A percentile compares a stretch with the other conserved stretches of the same genome.
Evolutionary conservation across 1,139 yeast genomes (phyloP).

Genomic region (Arxiozyma slooffiae): DNA sequence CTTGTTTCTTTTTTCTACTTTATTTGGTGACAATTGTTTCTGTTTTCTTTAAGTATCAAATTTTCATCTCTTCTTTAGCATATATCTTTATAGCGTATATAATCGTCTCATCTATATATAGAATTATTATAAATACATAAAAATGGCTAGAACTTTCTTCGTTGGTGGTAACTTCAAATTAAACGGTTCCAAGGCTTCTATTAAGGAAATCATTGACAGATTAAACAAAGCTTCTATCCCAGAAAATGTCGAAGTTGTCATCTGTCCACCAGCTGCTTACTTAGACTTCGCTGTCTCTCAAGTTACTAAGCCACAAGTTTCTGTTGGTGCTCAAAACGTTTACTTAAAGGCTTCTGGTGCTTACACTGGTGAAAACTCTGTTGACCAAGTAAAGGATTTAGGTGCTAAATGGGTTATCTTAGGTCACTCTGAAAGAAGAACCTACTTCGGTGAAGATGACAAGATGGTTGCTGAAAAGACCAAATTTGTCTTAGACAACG

Average conservation of each 20-base stretch:
- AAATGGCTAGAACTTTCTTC: slow-evolving; percentile 83
- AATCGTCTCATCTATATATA: not conserved
- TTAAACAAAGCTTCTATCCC: slow-evolving; percentile 74
- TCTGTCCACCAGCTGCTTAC: slow-evolving; percentile 95
- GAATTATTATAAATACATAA: slow-evolving; percentile 28
- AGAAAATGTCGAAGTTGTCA: slow-evolving; percentile 68
- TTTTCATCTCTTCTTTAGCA: no score
- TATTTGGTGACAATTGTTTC: not conserved
- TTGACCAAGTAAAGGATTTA: slow-evolving; percentile 78
- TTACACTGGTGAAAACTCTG: slow-evolving; percentile 93
- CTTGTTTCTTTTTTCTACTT: no score
- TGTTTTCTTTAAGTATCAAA: no score
- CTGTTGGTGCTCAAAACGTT: slow-evolving; percentile 84
- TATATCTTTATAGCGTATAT: not conserved
- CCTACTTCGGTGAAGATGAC: slow-evolving; percentile 80
- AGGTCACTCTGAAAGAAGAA: slow-evolving; percentile 99
- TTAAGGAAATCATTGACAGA: slow-evolving; percentile 71
- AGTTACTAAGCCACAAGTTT: slow-evolving; percentile 61
- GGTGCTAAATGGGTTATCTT: slow-evolving; percentile 92
- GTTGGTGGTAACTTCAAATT: slow-evolving; percentile 98
- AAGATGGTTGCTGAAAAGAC: slow-evolving; percentile 91
- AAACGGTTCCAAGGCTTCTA: slow-evolving; percentile 89
- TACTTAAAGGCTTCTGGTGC: slow-evolving; percentile 89
- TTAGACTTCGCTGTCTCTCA: slow-evolving; percentile 60
- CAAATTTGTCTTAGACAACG: slow-evolving; percentile 82